phyloP scores from a whole-genome alignment of 352 stramenopile genomes.

The Hyaloperonospora arabidopsidis region DNA sequence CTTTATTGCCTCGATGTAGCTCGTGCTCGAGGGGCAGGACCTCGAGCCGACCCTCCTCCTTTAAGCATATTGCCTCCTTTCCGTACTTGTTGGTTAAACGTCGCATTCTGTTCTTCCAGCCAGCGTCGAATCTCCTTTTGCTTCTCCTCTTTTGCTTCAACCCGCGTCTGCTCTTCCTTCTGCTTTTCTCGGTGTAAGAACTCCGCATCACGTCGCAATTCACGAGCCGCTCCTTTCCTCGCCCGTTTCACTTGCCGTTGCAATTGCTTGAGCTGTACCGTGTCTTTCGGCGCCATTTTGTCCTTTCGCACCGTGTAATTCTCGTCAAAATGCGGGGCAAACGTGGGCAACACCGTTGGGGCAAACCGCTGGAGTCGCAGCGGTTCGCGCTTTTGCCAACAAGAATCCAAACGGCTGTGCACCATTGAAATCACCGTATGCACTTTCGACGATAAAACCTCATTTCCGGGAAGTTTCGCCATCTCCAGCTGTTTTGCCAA shows the following conservation, averaged over 20 bases:
- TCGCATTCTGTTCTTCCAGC: slow-evolving; percentile 94
- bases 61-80: slow-evolving; percentile 92
- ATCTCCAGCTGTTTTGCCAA: slow-evolving; percentile 38
- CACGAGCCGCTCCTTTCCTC: slow-evolving; percentile 91
- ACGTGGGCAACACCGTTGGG: slow-evolving; percentile 60
- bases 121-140: slow-evolving; percentile 93
- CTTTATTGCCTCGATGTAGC: too few species aligned
- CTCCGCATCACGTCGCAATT: slow-evolving; percentile 89
- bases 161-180: slow-evolving; percentile 72
- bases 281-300: slow-evolving; percentile 74
- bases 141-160: slow-evolving; percentile 82
- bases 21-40: slow-evolving; percentile 44
- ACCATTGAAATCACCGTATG: slow-evolving; percentile 44
- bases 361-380: slow-evolving; percentile 74
- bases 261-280: slow-evolving; percentile 85
- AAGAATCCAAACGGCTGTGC: slow-evolving; percentile 35
- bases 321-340: slow-evolving; percentile 87
- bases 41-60: slow-evolving; percentile 75
- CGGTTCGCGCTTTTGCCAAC: slow-evolving; percentile 43
- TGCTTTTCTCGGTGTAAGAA: slow-evolving; percentile 92
- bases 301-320: slow-evolving; percentile 90
- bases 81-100: slow-evolving; percentile 96
- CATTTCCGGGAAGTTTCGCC: neutral
- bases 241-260: slow-evolving; percentile 94
- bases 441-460: slow-evolving; percentile 3